Base-by-base conservation (phyloP, 495 filamentous ascomycete genomes). In the Neohortaea acidophila region DNA sequence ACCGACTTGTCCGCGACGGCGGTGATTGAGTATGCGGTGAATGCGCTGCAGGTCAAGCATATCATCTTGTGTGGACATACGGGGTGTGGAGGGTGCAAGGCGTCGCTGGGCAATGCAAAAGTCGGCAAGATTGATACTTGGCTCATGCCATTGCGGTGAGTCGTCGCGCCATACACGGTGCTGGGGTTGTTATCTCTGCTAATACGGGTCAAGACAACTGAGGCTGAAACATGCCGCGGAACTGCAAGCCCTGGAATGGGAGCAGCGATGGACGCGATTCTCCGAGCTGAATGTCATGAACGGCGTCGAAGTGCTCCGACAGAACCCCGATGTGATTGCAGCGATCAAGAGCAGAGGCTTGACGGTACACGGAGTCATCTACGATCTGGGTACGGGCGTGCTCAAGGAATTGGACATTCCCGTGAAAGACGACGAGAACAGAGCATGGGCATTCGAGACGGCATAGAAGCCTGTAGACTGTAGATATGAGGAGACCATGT, bases 51-150 rank as follows among this genome's bases (percentile, higher is more conserved):
- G 32, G 83, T 92, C 43, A 68, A 79, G 57, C 79, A 84, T 56
- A 65, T 92, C 25, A 72, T 91, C 29, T 66, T 92, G 17, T 85
- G 79, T 60, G 84, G 84, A 0, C 84, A 92, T 62, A 77, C 79
- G 1, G 57, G 59, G 33, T 92, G 84, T 59, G 84, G 84, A 18
- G 84, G 84, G 12, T 77, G 76, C 1, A 67, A 63, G 0, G 83
- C 75, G 0, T 71, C 80, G 0, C 62, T 89, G 35, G 62, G 65
- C 9, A 74, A 81, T 53, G 55, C 59, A 39, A 69, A 73, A 33
- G 58, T 89, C 14, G 83, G 81, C 2, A 69, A 67, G 18, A 59
- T 89, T 32, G 83, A 89, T 54, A 74, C 72, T 0, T 92, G 84
- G 84, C 60, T 92, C 36, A 56, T 72, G 32, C 82, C 82, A 1